These are phyloP conservation scores for Urochloa ruziziensis DNA, from an alignment of 176 grass and related monocot genomes.

Conservation along the genomic window DNA sequence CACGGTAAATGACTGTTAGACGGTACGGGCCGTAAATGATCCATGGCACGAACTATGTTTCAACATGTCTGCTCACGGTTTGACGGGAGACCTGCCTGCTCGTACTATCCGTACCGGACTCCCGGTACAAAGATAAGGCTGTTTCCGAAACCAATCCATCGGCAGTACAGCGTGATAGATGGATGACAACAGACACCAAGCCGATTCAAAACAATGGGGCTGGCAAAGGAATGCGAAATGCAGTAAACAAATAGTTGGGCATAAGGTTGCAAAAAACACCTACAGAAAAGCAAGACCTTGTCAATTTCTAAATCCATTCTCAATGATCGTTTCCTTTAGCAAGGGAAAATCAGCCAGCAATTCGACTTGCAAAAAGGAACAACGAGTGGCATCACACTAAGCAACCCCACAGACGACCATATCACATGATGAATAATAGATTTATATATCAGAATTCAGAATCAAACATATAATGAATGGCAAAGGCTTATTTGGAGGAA, in stretches of 20 bases:
- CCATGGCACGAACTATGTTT: too few species aligned
- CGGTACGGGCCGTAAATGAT: background rate
- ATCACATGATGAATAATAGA: constrained; percentile 1
- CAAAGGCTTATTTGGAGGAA: background rate
- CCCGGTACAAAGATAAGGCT: too few species aligned
- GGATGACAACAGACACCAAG: background rate
- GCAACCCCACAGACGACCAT: background rate
- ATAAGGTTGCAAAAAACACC: background rate
- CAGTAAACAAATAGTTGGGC: background rate
- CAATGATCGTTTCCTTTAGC: background rate
- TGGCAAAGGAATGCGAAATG: background rate
- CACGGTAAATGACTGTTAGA: background rate
- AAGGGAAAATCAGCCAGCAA: background rate
- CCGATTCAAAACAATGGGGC: background rate
- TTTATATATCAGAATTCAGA: constrained; percentile 36
- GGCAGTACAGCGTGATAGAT: too few species aligned
- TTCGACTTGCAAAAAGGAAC: background rate
- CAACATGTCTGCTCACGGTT: too few species aligned
- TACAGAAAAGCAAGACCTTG: background rate
- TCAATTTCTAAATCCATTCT: background rate
- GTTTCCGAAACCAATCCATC: background rate
- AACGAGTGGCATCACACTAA: background rate
- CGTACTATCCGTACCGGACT: too few species aligned
- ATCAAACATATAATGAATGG: constrained; percentile 12
- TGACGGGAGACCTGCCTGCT: too few species aligned